Evolutionary conservation across 352 stramenopile species (phyloP).

Genomic region (Labyrinthula sp.): DNA sequence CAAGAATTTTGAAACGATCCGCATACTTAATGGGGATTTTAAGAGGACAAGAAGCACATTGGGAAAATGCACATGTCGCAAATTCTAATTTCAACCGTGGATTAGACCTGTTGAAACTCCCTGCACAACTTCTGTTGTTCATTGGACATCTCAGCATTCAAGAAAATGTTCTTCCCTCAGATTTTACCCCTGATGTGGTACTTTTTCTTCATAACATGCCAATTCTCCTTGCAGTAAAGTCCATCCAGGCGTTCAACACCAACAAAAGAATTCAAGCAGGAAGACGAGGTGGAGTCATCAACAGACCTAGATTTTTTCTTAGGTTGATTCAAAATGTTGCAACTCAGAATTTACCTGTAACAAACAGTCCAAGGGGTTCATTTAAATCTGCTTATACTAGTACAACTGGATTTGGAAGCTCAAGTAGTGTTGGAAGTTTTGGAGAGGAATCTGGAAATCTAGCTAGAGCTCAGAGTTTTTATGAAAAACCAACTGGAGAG

Average conservation of each 20-base stretch:
- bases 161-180: slow-evolving; percentile 18
- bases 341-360: slow-evolving; percentile 11
- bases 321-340: slow-evolving; percentile 25
- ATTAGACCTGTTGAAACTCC: slow-evolving; percentile 11
- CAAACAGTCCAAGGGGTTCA: no score
- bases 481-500: no score
- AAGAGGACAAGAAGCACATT: slow-evolving; percentile 16
- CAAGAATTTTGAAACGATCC: slow-evolving; percentile 12
- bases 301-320: slow-evolving; percentile 24
- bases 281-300: slow-evolving; percentile 13
- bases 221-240: slow-evolving; percentile 7
- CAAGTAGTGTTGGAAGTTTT: no score
- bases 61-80: slow-evolving; percentile 23
- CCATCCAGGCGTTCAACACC: slow-evolving; percentile 23
- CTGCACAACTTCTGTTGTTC: slow-evolving; percentile 9
- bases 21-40: slow-evolving; percentile 29
- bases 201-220: slow-evolving; percentile 10
- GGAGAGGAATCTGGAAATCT: no score
- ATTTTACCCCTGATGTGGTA: slow-evolving; percentile 25
- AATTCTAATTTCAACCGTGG: slow-evolving; percentile 6
- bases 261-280: slow-evolving; percentile 26
- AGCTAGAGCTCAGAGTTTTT: no score
- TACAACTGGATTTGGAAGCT: no score
- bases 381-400: no score
- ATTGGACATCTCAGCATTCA: slow-evolving; percentile 20